Evolutionary conservation across 805 yeast species (phyloP).

Genomic region (Komagataella phaffii): DNA sequence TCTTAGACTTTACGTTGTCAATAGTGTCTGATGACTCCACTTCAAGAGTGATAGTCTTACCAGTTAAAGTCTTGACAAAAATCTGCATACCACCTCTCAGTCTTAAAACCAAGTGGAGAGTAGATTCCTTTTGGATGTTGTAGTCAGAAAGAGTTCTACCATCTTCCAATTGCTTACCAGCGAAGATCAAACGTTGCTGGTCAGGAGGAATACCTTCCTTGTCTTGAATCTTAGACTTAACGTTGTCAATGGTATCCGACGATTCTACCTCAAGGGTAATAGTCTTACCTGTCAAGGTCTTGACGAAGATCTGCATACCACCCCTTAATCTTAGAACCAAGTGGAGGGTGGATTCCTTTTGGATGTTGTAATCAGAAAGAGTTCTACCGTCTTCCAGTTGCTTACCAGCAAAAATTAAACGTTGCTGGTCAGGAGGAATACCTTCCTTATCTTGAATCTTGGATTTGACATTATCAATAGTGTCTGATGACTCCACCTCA

Average conservation of each 20-base stretch:
- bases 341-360: slow-evolving; percentile 25
- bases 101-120: slow-evolving; percentile 21
- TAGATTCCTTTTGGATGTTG: slow-evolving; percentile 29
- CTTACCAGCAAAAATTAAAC: slow-evolving; percentile 29
- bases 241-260: slow-evolving; percentile 30
- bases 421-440: slow-evolving; percentile 27
- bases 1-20: slow-evolving; percentile 29
- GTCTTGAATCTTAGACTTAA: slow-evolving; percentile 28
- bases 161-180: slow-evolving; percentile 29
- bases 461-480: slow-evolving; percentile 28
- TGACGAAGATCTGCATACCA: slow-evolving; percentile 61
- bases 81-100: slow-evolving; percentile 61
- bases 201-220: slow-evolving; percentile 30
- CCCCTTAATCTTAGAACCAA: slow-evolving; percentile 25
- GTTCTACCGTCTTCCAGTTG: slow-evolving; percentile 66
- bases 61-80: slow-evolving; percentile 81
- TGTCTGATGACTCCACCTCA: slow-evolving; percentile 50
- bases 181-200: slow-evolving; percentile 27
- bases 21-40: slow-evolving; percentile 31
- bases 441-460: slow-evolving; percentile 29
- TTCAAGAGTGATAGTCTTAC: slow-evolving; percentile 74
- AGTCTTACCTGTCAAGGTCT: slow-evolving; percentile 81
- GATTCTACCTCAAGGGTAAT: slow-evolving; percentile 81
- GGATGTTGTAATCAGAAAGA: slow-evolving; percentile 62
- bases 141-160: slow-evolving; percentile 93